Evolutionary conservation across 108 stramenopile genomes (phyloP), one percentile per base, ranked within the genome.

Genomic region (Cyclostephanos invisitatus): DNA sequence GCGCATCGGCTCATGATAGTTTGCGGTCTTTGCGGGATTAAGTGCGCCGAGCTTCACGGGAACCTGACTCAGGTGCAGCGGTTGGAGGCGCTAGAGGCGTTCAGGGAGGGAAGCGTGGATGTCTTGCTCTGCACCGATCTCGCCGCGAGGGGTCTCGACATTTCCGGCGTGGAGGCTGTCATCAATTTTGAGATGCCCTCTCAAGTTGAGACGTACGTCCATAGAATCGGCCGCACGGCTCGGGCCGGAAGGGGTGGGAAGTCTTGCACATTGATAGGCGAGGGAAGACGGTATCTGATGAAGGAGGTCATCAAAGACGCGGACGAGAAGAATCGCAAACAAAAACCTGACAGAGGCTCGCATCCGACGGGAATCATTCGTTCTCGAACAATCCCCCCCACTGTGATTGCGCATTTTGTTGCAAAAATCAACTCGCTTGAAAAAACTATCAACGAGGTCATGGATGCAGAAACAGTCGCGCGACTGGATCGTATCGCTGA

Each of bases 161-260:
- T 99, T 53, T 78, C 83, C 37, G 86, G 90, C 38, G 95, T 99
- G 8, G 84, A 91, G 54, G 85, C 95, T 25, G 99, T 99, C 0
- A 86, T 99, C 65, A 98, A 99, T 78, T 95, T 90, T 66, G 98
- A 99, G 74, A 97, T 98, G 96, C 98, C 99, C 0, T 82, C 86
- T 60, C 84, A 97, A 42, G 82, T 96, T 10, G 88, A 87, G 29
- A 97, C 96, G 2, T 99, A 98, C 79, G 92, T 98, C 21, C 98
- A 99, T 82, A 83, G 99, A 5, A 96, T 98, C 53, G 98, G 98
- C 6, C 85, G 98, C 21, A 98, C 98, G 18, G 99, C 98, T 9
- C 85, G 99, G 38, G 97, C 98, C 8, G 99, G 98, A 24, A 83
- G 97, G 37, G 88, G 89, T 14, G 98, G 98, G 20, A 79, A 83